A percentile compares a stretch with the other conserved stretches of the same genome.
Evolutionary conservation across 2,329 filamentous ascomycete species (phyloP).

Genomic region (Pseudonectria foliicola): DNA sequence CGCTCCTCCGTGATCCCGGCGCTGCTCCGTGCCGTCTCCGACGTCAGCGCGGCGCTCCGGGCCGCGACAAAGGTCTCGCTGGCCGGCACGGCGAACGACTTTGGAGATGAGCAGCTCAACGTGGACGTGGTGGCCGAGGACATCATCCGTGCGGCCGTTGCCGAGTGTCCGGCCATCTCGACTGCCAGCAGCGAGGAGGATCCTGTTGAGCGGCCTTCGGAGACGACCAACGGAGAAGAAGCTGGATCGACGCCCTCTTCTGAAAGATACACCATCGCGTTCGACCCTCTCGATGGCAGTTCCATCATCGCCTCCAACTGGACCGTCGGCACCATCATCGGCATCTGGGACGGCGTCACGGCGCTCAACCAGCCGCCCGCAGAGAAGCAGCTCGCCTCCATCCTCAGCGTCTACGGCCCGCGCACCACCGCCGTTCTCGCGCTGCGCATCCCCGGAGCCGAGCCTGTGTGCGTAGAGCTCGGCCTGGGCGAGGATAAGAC

Average conservation of each 20-base stretch:
- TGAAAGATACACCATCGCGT: conserved; percentile 51
- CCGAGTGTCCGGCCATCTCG: conserved; percentile 35
- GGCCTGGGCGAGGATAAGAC: conserved; percentile 27
- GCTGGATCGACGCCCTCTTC: background rate
- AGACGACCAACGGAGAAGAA: conserved; percentile 2
- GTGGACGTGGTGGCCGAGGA: conserved; percentile 48
- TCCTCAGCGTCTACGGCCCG: conserved; percentile 49
- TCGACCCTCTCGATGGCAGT: conserved; percentile 57
- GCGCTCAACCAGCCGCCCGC: conserved; percentile 35
- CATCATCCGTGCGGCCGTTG: conserved; percentile 38
- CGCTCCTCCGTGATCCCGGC: conserved; percentile 40
- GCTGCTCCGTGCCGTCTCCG: conserved; percentile 37
- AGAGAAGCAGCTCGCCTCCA: conserved; percentile 38
- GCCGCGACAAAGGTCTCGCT: conserved; percentile 37
- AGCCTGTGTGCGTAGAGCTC: conserved; percentile 44
- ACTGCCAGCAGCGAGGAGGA: conserved; percentile 56
- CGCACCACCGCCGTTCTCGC: conserved; percentile 50
- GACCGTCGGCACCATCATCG: conserved; percentile 53
- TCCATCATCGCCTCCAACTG: conserved; percentile 54
- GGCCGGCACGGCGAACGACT: conserved; percentile 45
- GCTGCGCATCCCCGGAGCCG: conserved; percentile 36
- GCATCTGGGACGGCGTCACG: conserved; percentile 47
- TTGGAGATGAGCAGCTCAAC: conserved; percentile 54
- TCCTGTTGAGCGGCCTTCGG: conserved; percentile 38
- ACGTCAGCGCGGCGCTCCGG: conserved; percentile 39